A percentile compares a stretch with the other conserved stretches of the same genome.
phyloP scores from a whole-genome alignment of 805 yeast species.

The Starmerella gropengiesseri region DNA sequence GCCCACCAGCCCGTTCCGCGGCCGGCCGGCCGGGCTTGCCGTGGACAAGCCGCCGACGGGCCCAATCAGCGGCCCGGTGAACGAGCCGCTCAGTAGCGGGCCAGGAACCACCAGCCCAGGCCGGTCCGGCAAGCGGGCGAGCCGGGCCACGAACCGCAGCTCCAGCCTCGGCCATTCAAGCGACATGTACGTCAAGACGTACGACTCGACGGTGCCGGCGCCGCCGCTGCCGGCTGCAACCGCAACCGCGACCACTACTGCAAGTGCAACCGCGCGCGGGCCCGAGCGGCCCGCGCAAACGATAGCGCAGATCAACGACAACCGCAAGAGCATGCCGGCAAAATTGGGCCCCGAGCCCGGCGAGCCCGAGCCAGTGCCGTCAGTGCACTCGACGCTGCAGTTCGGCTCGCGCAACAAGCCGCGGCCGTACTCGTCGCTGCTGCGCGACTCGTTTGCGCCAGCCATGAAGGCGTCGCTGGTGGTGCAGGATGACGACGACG shows the following conservation, averaged over 20 bases:
- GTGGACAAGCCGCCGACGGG: background rate
- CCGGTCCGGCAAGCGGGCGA: too few species aligned
- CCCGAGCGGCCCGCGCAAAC: too few species aligned
- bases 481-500: conserved; percentile 16
- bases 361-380: background rate
- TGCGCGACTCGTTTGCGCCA: conserved; percentile 4
- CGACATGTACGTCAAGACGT: too few species aligned
- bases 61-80: background rate
- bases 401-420: conserved; percentile 1
- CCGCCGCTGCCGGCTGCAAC: too few species aligned
- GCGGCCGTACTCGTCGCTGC: conserved; percentile 7
- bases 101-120: too few species aligned
- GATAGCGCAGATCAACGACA: background rate
- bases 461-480: background rate
- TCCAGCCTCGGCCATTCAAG: too few species aligned
- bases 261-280: too few species aligned
- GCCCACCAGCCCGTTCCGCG: background rate
- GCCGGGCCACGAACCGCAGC: too few species aligned
- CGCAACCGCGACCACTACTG: too few species aligned
- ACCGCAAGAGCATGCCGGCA: conserved; percentile 2
- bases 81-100: too few species aligned
- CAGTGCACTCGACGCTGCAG: conserved; percentile 4
- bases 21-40: background rate
- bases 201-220: too few species aligned
- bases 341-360: background rate